Percentiles rank a stretch among this genome's conserved stretches.
phyloP scores from a whole-genome alignment of 2,329 filamentous ascomycete species.

The Lojkania enalia region DNA sequence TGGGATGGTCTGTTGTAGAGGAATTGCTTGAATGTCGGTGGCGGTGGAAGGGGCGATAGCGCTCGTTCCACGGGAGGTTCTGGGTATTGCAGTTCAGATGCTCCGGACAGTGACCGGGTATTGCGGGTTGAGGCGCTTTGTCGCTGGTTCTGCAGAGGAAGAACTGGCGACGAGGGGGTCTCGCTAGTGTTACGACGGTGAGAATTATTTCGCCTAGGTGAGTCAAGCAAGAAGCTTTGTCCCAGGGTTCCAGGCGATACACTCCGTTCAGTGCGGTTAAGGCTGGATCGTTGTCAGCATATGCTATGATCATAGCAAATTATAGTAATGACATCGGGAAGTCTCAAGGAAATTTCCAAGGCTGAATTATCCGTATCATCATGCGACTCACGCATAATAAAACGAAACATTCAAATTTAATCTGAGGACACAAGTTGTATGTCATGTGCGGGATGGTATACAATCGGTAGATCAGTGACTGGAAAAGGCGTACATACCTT shows the following conservation, averaged over 20 bases:
- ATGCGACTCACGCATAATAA: slow-evolving; percentile 11
- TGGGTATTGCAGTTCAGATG: slow-evolving; percentile 28
- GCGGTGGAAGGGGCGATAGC: slow-evolving; percentile 28
- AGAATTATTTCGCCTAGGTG: slow-evolving; percentile 26
- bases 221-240: slow-evolving; percentile 33
- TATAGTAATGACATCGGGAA: background rate
- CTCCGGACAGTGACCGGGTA: slow-evolving; percentile 31
- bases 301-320: background rate
- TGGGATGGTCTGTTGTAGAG: slow-evolving; percentile 41
- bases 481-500: slow-evolving; percentile 27
- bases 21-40: slow-evolving; percentile 46
- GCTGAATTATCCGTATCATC: slow-evolving; percentile 3
- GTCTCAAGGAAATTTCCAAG: slow-evolving; percentile 9
- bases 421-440: background rate
- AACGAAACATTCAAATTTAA: slow-evolving; percentile 10
- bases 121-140: slow-evolving; percentile 37
- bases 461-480: background rate
- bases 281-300: slow-evolving; percentile 20
- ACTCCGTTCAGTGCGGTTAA: slow-evolving; percentile 20
- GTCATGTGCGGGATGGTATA: background rate
- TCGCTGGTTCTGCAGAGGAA: slow-evolving; percentile 31
- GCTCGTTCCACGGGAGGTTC: slow-evolving; percentile 22
- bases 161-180: slow-evolving; percentile 37
- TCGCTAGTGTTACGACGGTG: slow-evolving; percentile 34
- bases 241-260: slow-evolving; percentile 5